phyloP scores from a whole-genome alignment of 768 basidiomycete species.

The Pholiota molesta region DNA sequence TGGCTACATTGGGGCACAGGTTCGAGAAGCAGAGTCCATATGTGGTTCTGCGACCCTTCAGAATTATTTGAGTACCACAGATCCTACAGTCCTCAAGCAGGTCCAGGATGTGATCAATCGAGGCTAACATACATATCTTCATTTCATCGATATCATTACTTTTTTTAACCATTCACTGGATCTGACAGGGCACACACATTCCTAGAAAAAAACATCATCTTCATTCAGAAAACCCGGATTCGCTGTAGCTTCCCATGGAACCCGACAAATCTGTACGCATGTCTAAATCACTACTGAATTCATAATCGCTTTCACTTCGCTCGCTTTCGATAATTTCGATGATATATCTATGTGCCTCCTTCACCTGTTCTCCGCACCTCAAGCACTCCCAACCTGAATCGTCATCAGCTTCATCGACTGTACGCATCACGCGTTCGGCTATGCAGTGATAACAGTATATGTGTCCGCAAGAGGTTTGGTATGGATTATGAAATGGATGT shows the following conservation, averaged over 20 bases:
- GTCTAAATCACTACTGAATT: slow-evolving; percentile 58
- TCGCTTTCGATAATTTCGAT: slow-evolving; percentile 46
- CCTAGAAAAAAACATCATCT: slow-evolving; percentile 2
- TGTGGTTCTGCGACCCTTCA: slow-evolving; percentile 66
- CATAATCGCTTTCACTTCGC: slow-evolving; percentile 55
- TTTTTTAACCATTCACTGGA: not conserved
- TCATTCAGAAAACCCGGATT: slow-evolving; percentile 45
- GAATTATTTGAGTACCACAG: slow-evolving; percentile 64
- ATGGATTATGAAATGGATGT: slow-evolving; percentile 79
- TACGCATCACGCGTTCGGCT: slow-evolving; percentile 76
- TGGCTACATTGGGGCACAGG: slow-evolving; percentile 53
- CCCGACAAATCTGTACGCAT: slow-evolving; percentile 58
- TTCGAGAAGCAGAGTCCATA: slow-evolving; percentile 65
- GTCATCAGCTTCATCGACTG: slow-evolving; percentile 64
- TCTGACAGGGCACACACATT: not conserved
- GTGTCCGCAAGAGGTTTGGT: slow-evolving; percentile 83
- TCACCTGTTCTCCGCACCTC: slow-evolving; percentile 71
- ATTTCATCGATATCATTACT: not conserved
- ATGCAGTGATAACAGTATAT: slow-evolving; percentile 95
- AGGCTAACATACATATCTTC: slow-evolving; percentile 1
- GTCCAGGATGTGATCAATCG: slow-evolving; percentile 55
- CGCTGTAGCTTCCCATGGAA: slow-evolving; percentile 55
- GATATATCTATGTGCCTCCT: slow-evolving; percentile 61
- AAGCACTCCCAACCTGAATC: slow-evolving; percentile 79
- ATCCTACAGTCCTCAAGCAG: slow-evolving; percentile 75